Evolutionary conservation across 2,329 filamentous ascomycete genomes (phyloP).

Genomic region (Biscogniauxia sp.): DNA sequence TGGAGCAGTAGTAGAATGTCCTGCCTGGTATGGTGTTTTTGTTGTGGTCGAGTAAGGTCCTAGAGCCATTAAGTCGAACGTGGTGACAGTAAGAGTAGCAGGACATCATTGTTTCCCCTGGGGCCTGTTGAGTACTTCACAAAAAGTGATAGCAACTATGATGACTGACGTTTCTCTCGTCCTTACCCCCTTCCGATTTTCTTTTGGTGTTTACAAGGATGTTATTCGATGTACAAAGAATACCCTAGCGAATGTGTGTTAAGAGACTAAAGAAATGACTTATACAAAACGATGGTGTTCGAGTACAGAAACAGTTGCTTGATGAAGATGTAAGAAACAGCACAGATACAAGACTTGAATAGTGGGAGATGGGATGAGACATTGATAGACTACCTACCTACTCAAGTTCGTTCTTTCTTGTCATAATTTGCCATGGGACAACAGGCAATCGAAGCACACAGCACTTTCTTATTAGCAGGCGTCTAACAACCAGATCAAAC

Average conservation of each 20-base stretch:
- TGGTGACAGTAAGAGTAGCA: slow-evolving; percentile 13
- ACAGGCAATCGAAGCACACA: too few species aligned
- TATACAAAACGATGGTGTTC: background rate
- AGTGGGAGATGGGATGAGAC: background rate
- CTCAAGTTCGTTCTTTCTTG: background rate
- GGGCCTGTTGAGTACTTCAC: background rate
- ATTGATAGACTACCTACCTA: background rate
- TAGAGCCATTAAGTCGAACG: slow-evolving; percentile 10
- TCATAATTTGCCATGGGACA: background rate
- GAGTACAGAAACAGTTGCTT: background rate
- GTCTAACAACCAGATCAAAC: too few species aligned
- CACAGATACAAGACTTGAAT: background rate
- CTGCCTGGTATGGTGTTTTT: slow-evolving; percentile 11
- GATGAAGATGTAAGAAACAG: background rate
- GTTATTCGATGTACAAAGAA: background rate
- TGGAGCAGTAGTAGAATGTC: slow-evolving; percentile 21
- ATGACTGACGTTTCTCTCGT: too few species aligned
- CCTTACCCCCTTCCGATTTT: background rate
- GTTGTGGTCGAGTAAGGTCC: slow-evolving; percentile 15
- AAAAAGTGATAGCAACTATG: background rate
- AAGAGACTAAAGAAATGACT: background rate
- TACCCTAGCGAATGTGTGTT: slow-evolving; percentile 1
- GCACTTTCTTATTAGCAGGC: too few species aligned
- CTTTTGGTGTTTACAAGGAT: background rate
- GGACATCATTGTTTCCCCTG: slow-evolving; percentile 15